Evolutionary conservation across 805 yeast species (phyloP).

Genomic region (Saccharomycopsis malanga): DNA sequence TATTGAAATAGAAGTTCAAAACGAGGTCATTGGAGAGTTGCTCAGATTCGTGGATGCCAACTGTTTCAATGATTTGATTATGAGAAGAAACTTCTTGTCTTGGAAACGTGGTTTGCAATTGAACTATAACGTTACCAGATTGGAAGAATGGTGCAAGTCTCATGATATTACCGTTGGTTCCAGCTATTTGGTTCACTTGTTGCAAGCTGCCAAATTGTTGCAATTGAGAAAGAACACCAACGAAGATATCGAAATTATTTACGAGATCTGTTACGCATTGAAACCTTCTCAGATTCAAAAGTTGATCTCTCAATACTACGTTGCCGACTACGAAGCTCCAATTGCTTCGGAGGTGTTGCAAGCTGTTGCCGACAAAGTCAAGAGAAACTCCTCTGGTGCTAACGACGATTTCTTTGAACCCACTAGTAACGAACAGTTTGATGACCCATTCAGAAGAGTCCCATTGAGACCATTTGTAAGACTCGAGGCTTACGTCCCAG

Average conservation of each 20-base stretch:
- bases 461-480: conserved; percentile 71
- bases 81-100: conserved; percentile 89
- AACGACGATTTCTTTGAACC: conserved; percentile 60
- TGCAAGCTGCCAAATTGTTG: conserved; percentile 87
- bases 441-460: conserved; percentile 75
- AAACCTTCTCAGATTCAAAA: conserved; percentile 95
- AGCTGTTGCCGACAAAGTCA: conserved; percentile 74
- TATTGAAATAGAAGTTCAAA: conserved; percentile 76
- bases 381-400: conserved; percentile 38
- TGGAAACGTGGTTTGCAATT: conserved; percentile 98
- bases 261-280: conserved; percentile 90
- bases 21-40: conserved; percentile 76
- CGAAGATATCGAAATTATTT: conserved; percentile 85
- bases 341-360: conserved; percentile 74
- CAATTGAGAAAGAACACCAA: conserved; percentile 86
- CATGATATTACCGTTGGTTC: conserved; percentile 88
- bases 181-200: conserved; percentile 72
- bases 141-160: conserved; percentile 97
- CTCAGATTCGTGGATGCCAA: conserved; percentile 82
- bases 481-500: conserved; percentile 89
- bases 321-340: conserved; percentile 93
- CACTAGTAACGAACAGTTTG: conserved; percentile 62
- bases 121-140: conserved; percentile 90
- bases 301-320: conserved; percentile 77
- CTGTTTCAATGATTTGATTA: conserved; percentile 90